Evolutionary conservation across 352 stramenopile species (phyloP).

Genomic region (Globisporangium recalcitrans): DNA sequence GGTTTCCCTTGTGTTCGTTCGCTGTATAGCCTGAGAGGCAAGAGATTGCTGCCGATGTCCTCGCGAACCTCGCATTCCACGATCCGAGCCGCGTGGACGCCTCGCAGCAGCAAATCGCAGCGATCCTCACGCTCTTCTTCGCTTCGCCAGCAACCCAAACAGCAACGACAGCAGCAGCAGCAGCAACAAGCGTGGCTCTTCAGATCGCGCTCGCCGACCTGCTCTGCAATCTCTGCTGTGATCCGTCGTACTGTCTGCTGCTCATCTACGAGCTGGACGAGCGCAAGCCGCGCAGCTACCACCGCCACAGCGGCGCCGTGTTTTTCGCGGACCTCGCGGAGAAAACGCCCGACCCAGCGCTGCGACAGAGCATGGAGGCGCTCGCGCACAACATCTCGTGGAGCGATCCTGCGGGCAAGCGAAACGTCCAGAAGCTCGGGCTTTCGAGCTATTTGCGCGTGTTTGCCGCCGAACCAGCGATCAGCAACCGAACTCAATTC

Average conservation of each 20-base stretch:
- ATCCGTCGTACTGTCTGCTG: constrained; percentile 43
- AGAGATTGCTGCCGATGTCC: constrained; percentile 36
- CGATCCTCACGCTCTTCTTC: constrained; percentile 36
- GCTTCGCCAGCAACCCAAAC: constrained; percentile 7
- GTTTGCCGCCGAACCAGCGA: constrained; percentile 39
- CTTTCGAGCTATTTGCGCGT: constrained; percentile 55
- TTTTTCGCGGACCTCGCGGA: constrained; percentile 54
- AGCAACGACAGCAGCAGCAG: not conserved
- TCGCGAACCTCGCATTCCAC: constrained; percentile 33
- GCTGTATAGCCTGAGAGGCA: constrained; percentile 11
- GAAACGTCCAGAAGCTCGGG: constrained; percentile 59
- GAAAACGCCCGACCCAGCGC: constrained; percentile 22
- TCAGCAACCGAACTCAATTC: constrained; percentile 25
- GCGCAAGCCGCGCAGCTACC: constrained; percentile 31
- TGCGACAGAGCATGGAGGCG: constrained; percentile 62
- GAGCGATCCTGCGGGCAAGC: constrained; percentile 64
- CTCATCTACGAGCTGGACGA: constrained; percentile 68
- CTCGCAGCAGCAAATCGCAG: constrained; percentile 27
- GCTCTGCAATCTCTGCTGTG: constrained; percentile 52
- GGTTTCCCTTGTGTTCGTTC: not conserved
- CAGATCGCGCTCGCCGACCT: constrained; percentile 47
- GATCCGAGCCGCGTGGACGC: constrained; percentile 13
- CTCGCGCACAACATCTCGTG: constrained; percentile 70
- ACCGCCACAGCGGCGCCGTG: constrained; percentile 48
- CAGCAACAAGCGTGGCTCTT: not conserved